These are phyloP conservation scores for Diplocarpon mali DNA, from an alignment of 2,329 filamentous ascomycete species.

Conservation along the genomic window DNA sequence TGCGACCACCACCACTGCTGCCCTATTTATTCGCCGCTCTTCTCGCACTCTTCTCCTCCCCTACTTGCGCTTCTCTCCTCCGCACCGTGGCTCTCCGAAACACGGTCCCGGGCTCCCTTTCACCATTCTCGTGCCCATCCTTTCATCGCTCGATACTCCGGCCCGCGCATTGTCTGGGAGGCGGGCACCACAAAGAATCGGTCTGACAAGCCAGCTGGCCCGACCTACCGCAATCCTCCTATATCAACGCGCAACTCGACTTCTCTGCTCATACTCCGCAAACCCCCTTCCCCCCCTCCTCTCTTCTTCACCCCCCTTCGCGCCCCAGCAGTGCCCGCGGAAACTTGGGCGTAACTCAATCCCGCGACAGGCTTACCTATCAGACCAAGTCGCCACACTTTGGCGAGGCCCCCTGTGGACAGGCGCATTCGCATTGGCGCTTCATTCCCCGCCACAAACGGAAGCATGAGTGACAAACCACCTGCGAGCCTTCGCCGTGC, in stretches of 20 bases:
- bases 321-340: too few species aligned
- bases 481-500: conserved; percentile 21
- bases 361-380: too few species aligned
- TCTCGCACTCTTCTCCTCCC: conserved; percentile 17
- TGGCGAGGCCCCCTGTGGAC: conserved; percentile 11
- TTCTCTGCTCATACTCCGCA: not conserved
- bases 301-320: too few species aligned
- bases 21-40: conserved; percentile 10
- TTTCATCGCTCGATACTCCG: conserved; percentile 2
- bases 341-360: too few species aligned
- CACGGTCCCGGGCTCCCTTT: not conserved
- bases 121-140: not conserved
- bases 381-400: conserved; percentile 11
- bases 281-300: too few species aligned
- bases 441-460: conserved; percentile 5
- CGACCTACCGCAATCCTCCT: conserved; percentile 6
- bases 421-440: conserved; percentile 4
- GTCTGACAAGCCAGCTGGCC: conserved; percentile 11
- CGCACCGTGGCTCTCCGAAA: not conserved
- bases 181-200: conserved; percentile 21
- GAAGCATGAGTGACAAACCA: conserved; percentile 23
- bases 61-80: conserved; percentile 5
- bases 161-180: conserved; percentile 19
- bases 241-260: conserved; percentile 9
- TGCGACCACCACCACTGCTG: not conserved